Evolutionary conservation across 306 rosid species (phyloP).

Genomic region (Medicago lupulina): DNA sequence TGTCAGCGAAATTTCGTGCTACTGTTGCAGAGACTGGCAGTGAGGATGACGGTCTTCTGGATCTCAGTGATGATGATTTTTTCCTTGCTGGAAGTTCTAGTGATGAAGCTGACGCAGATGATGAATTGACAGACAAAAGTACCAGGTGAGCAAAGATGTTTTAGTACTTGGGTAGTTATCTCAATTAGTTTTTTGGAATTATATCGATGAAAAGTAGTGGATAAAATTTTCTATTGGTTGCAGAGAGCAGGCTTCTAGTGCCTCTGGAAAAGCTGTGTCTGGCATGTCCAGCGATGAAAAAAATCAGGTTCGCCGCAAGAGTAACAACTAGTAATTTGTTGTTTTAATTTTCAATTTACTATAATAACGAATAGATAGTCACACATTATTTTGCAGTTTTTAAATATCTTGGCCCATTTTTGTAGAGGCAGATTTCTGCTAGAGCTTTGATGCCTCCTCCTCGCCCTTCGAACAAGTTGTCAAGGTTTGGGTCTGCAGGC

Average conservation of each 20-base stretch:
- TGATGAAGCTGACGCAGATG: constrained; percentile 97
- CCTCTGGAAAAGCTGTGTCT: constrained; percentile 97
- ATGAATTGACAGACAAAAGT: constrained; percentile 98
- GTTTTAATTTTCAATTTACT: constrained; percentile 33
- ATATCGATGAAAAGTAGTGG: constrained; percentile 11
- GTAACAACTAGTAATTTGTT: constrained; percentile 12
- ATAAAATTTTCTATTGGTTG: constrained; percentile 39
- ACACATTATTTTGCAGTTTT: constrained; percentile 17
- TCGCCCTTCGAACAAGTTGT: constrained; percentile 62
- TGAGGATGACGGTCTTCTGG: constrained; percentile 95
- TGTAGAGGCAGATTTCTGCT: constrained; percentile 89
- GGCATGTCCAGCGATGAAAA: constrained; percentile 98
- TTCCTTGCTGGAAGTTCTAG: constrained; percentile 86
- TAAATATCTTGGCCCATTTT: constrained; percentile 40
- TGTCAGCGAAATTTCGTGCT: constrained; percentile 8
- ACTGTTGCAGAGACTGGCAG: constrained; percentile 85
- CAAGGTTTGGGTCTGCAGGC: constrained; percentile 80
- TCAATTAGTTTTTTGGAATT: constrained; percentile 6
- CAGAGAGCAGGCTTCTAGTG: constrained; percentile 98
- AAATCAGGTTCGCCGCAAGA: constrained; percentile 70
- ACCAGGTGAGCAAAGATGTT: constrained; percentile 58
- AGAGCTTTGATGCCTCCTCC: constrained; percentile 99
- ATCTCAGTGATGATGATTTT: constrained; percentile 96
- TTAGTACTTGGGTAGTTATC: neutral
- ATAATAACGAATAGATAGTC: neutral